These are phyloP conservation scores for Cicer pinnatifidum DNA, from an alignment of 306 rosid genomes.

Conservation along the genomic window DNA sequence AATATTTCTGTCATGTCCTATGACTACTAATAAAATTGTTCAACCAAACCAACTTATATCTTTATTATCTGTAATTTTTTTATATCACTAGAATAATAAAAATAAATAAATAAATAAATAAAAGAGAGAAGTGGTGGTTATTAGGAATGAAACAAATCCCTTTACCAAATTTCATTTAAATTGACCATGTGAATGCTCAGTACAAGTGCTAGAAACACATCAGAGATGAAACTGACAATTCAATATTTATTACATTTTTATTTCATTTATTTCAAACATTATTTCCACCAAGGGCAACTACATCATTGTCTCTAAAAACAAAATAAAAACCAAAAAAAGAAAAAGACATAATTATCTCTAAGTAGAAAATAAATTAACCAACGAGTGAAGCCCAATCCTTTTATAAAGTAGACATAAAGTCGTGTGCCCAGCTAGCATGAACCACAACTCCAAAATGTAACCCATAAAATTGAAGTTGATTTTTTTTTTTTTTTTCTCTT, in stretches of 20 bases:
- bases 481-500: not conserved
- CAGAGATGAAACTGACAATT: constrained; percentile 35
- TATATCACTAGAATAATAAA: not conserved
- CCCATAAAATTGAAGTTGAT: not conserved
- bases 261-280: not conserved
- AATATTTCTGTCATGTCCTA: no score
- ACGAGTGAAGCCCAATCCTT: not conserved
- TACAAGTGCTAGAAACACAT: constrained; percentile 15
- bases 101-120: no score
- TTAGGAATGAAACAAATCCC: not conserved
- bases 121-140: not conserved
- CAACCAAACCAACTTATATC: no score
- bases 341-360: constrained; percentile 1
- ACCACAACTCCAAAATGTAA: constrained; percentile 27
- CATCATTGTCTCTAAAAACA: constrained; percentile 18
- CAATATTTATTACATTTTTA: constrained; percentile 38
- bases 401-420: constrained; percentile 10
- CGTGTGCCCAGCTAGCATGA: not conserved
- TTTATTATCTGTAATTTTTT: not conserved
- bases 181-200: constrained; percentile 34
- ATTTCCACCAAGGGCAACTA: not conserved
- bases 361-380: constrained; percentile 8
- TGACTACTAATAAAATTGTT: no score
- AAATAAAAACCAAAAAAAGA: not conserved
- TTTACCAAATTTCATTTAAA: not conserved